phyloP scores from a whole-genome alignment of 345 rosid genomes.

The Rhizophora apiculata region DNA sequence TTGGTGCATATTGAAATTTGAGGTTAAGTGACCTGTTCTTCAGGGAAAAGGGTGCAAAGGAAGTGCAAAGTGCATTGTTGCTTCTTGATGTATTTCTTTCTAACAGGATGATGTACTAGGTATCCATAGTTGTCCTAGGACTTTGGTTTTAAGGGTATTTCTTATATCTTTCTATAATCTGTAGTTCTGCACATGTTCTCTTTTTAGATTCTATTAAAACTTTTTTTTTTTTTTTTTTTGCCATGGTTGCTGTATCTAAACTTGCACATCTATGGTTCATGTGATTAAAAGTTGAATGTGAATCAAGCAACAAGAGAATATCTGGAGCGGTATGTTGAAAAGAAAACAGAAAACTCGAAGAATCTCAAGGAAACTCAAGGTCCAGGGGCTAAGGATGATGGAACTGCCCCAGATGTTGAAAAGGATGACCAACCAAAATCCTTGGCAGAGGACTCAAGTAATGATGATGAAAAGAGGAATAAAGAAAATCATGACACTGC shows the following conservation, averaged over 20 bases:
- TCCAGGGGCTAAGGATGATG: conserved; percentile 44
- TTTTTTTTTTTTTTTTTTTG: background rate
- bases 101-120: no score
- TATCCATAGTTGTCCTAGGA: no score
- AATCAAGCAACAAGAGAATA: conserved; percentile 87
- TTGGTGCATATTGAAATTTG: no score
- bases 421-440: conserved; percentile 40
- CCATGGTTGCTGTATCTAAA: background rate
- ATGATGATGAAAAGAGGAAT: conserved; percentile 44
- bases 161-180: background rate
- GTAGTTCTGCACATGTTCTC: background rate
- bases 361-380: conserved; percentile 54
- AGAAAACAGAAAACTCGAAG: conserved; percentile 66
- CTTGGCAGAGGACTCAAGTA: conserved; percentile 39
- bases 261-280: background rate
- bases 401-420: conserved; percentile 31
- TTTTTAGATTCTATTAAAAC: background rate
- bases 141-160: background rate
- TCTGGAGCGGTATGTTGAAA: conserved; percentile 72
- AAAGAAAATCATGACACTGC: conserved; percentile 58
- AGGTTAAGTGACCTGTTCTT: background rate
- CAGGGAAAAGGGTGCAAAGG: background rate
- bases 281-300: conserved; percentile 61
- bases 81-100: background rate
- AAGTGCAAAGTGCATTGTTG: background rate